Base-by-base conservation (phyloP, 2,329 filamentous ascomycete genomes). In the Cercospora sojina region DNA sequence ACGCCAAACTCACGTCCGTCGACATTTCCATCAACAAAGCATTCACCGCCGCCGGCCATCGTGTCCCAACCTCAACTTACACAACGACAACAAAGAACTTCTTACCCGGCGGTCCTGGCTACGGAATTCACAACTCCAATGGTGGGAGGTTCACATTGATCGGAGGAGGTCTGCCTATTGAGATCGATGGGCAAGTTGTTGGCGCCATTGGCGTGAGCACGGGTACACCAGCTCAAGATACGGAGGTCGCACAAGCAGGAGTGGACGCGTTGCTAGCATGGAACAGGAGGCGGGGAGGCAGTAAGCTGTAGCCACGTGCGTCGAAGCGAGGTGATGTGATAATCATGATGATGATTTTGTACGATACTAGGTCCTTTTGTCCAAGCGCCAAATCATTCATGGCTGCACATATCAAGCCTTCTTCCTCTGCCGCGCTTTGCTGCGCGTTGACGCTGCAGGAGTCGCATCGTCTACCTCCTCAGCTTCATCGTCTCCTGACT, bases 1-100 rank as follows among this genome's bases (percentile, higher is more conserved):
- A 76, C 65, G 81, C 82, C 20, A 84, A 83, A 69, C 71, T 83
- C 13, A 83, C 82, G n/a, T 81, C 85, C 3, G 84, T 88, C 69
- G 85, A 86, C 75, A 84, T 90, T 74, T 84, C 87, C 0, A 89
- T 91, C 13, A 87, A 89, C 58, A 85, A 86, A 69, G 84, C 85
- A 16, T 86, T 85, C 73, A 87, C 85, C 2, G 85, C 85, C 3
- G 83, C 84, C 1, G 85, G 85, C 16, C 85, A 86, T 74, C 77
- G 80, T 20, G 76, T 80, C 4, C 83, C 84, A 0, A 86, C 84
- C 0, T 80, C 81, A 23, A 77, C 79, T 2, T 87, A 86, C 74
- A 83, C 83, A 64, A 70, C 69, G 12, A 64, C 64, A 1, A 69
- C 69, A 0, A 84, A 85, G 67, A 79, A 78, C 47, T 84, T 86